Evolutionary conservation across 2,329 filamentous ascomycete genomes (phyloP), one percentile per base, ranked within the genome.

Genomic region (Colletotrichum costaricense): DNA sequence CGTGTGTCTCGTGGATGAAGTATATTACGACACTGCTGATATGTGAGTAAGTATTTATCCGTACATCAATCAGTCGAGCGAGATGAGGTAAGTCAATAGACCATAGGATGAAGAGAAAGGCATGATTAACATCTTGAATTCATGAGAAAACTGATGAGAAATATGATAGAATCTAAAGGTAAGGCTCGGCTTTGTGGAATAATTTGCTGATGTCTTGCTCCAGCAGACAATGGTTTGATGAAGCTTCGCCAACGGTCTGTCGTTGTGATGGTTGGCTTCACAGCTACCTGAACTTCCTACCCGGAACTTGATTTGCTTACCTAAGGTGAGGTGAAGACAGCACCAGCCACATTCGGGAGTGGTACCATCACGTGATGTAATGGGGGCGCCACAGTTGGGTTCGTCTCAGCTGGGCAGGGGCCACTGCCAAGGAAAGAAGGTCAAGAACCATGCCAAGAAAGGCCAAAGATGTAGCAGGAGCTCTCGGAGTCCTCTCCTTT

Each of bases 371-470:
- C 42, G 42, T 49, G 42, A 49, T 49, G 0, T 3, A 0, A 5
- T 5, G 3, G 0, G 7, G 54, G 55, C 55, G 68, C 68, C 68
- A 70, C 68, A 67, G 3, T 5, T 28, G 38, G 30, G 28, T 58
- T 52, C 54, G 16, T 54, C 26, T 63, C 42, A 63, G 14, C 49
- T 19, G 30, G 22, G 54, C 54, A 66, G 46, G 49, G 65, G 69
- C 56, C 38, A 9, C 19, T 71, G 69, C 69, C 69, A 71, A 67
- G 69, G 56, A 71, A 69, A 62, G 52, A 64, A 49, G 42, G 42
- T 49, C 42, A 22, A 14, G 4, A 24, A 38, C 14, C n/a, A 30
- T 42, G 52, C 49, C 55, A 57, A 57, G 60, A 19, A 30, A 49
- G 24, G 33, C 19, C 14, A 60, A 42, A 46, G 58, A 28, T 38